Evolutionary conservation across 2,329 filamentous ascomycete species (phyloP).

Genomic region (Pseudopyricularia cyperi): DNA sequence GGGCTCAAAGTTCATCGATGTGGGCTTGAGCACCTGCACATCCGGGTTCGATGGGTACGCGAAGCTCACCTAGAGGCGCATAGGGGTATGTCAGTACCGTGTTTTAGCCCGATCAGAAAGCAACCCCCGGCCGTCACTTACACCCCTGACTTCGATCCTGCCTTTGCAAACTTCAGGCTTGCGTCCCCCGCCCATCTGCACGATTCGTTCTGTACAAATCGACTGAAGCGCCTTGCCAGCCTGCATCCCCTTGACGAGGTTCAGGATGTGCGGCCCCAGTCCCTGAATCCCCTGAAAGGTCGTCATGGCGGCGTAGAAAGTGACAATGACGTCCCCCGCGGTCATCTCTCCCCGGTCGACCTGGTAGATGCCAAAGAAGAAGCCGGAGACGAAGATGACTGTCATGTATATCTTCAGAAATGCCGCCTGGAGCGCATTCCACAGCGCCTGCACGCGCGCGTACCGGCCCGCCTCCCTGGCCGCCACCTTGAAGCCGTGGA

Average conservation of each 20-base stretch:
- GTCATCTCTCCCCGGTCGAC: slow-evolving; percentile 44
- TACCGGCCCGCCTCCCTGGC: slow-evolving; percentile 15
- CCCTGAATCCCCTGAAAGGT: slow-evolving; percentile 64
- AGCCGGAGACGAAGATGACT: slow-evolving; percentile 73
- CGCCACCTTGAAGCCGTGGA: slow-evolving; percentile 46
- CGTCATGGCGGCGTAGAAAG: slow-evolving; percentile 72
- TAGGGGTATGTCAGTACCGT: not conserved
- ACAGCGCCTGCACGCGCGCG: slow-evolving; percentile 56
- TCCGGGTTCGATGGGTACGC: slow-evolving; percentile 61
- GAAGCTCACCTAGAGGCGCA: slow-evolving; percentile 54
- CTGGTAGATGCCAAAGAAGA: slow-evolving; percentile 72
- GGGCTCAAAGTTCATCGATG: slow-evolving; percentile 56
- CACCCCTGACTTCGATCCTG: slow-evolving; percentile 51
- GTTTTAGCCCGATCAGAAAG: not conserved
- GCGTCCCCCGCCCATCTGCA: not conserved
- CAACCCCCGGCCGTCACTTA: slow-evolving; percentile 22
- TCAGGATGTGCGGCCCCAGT: slow-evolving; percentile 62
- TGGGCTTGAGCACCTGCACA: slow-evolving; percentile 43
- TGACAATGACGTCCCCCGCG: slow-evolving; percentile 61
- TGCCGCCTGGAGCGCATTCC: slow-evolving; percentile 59
- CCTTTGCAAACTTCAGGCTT: not conserved
- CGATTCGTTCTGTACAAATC: not conserved
- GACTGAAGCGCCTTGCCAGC: slow-evolving; percentile 49
- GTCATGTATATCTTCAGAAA: slow-evolving; percentile 63
- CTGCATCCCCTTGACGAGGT: slow-evolving; percentile 66